Percentiles rank a stretch among this genome's conserved stretches.
Evolutionary conservation across 306 rosid genomes (phyloP).

Genomic region (Vigna radiata): DNA sequence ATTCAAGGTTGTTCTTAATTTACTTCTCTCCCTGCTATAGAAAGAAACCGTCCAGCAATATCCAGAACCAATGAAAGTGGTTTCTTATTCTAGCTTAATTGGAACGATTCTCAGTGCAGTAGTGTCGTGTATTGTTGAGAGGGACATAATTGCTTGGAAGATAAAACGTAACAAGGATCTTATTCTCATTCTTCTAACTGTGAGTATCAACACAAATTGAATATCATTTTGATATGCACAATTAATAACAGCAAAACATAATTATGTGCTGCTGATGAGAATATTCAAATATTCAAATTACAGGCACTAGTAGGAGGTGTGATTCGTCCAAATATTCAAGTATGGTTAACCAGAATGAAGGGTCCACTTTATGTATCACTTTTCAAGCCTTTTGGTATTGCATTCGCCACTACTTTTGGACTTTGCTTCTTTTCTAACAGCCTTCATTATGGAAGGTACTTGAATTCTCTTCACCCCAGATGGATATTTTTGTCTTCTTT

Average conservation of each 20-base stretch:
- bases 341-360: constrained; percentile 46
- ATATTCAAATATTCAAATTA: neutral
- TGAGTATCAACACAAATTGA: neutral
- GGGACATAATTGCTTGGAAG: constrained; percentile 50
- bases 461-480: neutral
- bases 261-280: constrained; percentile 1
- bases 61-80: constrained; percentile 52
- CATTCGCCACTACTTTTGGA: constrained; percentile 56
- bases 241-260: no score
- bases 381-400: constrained; percentile 57
- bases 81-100: constrained; percentile 45
- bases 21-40: constrained; percentile 34
- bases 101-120: constrained; percentile 52
- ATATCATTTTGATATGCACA: neutral
- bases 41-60: constrained; percentile 47
- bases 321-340: constrained; percentile 52
- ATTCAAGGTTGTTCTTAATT: neutral
- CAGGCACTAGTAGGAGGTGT: constrained; percentile 54
- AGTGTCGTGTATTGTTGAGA: constrained; percentile 40
- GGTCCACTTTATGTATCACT: constrained; percentile 51
- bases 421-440: constrained; percentile 51
- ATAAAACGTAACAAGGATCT: constrained; percentile 44
- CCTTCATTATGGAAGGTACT: constrained; percentile 56
- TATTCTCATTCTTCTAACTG: constrained; percentile 50
- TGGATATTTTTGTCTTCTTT: neutral